These are phyloP conservation scores for Leishmania turanica DNA, from an alignment of 208 protist species.

Conservation along the genomic window DNA sequence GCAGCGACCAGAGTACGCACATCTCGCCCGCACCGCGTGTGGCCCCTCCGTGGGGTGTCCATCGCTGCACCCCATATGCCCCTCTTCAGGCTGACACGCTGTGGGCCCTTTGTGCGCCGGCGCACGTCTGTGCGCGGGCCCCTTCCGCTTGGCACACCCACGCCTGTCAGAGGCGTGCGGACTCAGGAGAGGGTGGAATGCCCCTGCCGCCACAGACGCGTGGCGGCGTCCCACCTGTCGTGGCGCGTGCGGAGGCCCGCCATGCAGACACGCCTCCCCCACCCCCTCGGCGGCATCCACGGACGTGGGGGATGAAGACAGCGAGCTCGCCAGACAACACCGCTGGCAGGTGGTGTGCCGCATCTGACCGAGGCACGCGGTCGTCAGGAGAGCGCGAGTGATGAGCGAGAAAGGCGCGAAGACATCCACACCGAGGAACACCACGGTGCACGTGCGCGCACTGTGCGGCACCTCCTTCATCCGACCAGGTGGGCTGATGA, in stretches of 20 bases:
- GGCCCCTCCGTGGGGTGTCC: neutral
- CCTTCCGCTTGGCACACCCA: neutral
- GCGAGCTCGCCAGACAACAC: neutral
- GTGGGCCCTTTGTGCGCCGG: neutral
- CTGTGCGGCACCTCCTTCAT: neutral
- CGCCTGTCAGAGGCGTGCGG: neutral
- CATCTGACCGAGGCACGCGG: neutral
- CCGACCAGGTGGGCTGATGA: neutral
- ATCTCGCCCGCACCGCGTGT: neutral
- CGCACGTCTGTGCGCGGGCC: neutral
- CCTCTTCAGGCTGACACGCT: neutral
- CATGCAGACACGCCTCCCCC: neutral
- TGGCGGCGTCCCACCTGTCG: neutral
- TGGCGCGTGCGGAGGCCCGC: neutral
- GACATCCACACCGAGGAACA: neutral
- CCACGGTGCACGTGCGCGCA: neutral
- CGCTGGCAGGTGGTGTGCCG: neutral
- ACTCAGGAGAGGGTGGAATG: neutral
- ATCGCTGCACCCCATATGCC: neutral
- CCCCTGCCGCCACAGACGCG: neutral
- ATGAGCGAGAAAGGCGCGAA: neutral
- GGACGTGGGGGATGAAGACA: neutral
- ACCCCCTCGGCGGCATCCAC: neutral
- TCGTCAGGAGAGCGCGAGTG: neutral
- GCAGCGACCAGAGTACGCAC: neutral